Evolutionary conservation across 208 protist species (phyloP).

Genomic region (Acanthamoeba castellanii): DNA sequence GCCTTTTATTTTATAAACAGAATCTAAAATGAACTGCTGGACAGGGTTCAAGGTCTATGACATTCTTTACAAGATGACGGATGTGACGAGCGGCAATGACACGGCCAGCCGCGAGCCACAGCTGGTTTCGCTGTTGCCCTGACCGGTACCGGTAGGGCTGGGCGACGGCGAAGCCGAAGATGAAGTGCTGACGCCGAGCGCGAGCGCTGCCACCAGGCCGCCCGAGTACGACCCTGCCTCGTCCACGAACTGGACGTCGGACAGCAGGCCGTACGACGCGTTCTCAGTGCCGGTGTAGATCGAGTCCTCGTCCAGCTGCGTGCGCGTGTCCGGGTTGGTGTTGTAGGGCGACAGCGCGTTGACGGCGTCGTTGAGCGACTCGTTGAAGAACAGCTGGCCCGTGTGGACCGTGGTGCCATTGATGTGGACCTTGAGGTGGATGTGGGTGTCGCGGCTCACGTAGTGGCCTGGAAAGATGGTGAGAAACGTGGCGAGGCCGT

Average conservation of each 20-base stretch:
- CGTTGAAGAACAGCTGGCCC: conserved; percentile 24
- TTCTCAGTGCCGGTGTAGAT: background rate
- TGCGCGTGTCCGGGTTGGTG: conserved; percentile 33
- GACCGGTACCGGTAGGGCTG: background rate
- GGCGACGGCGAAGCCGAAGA: background rate
- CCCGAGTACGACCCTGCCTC: background rate
- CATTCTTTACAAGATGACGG: too few species aligned
- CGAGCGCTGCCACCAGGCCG: background rate
- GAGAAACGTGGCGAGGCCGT: background rate
- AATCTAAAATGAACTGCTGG: too few species aligned
- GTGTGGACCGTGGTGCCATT: background rate
- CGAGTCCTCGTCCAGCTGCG: background rate
- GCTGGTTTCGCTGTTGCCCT: too few species aligned
- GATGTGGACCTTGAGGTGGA: conserved; percentile 9
- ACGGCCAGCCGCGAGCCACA: too few species aligned
- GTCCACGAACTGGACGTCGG: background rate
- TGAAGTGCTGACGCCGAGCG: background rate
- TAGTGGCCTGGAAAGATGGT: conserved; percentile 29
- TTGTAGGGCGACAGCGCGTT: conserved; percentile 45
- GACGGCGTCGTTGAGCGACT: conserved; percentile 20
- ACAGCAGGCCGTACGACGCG: background rate
- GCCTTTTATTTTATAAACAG: too few species aligned
- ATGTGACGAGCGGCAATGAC: too few species aligned
- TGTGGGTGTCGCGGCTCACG: conserved; percentile 31
- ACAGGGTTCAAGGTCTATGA: too few species aligned